Evolutionary conservation across 257 asterid genomes (phyloP).

Genomic region (Fraxinus pennsylvanica): DNA sequence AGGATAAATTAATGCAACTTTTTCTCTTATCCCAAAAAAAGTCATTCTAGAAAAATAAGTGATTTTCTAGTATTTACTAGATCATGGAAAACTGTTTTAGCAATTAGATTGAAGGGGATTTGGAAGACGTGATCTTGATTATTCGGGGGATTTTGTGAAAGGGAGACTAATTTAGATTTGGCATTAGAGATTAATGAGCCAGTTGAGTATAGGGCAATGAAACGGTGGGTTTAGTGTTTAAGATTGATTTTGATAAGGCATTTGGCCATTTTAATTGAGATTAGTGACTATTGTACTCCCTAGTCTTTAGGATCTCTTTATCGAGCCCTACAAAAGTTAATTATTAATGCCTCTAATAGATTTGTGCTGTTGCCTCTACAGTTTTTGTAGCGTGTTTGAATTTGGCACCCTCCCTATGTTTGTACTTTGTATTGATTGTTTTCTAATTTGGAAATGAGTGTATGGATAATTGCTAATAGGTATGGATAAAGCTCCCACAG

Average conservation of each 20-base stretch:
- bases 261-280: background rate
- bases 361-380: background rate
- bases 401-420: background rate
- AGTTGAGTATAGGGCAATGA: background rate
- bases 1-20: background rate
- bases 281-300: background rate
- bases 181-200: background rate
- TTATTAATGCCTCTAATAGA: background rate
- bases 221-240: background rate
- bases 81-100: background rate
- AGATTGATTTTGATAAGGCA: background rate
- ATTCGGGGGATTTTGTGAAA: background rate
- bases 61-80: background rate
- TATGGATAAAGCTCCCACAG: background rate
- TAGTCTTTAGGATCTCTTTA: background rate
- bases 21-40: background rate
- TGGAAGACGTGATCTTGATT: background rate
- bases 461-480: background rate
- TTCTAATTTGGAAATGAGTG: background rate
- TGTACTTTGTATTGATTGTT: background rate
- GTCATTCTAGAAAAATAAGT: background rate
- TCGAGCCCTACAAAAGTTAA: background rate
- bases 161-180: background rate
- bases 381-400: background rate
- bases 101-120: background rate